Percentiles rank a stretch among this genome's conserved stretches.
Evolutionary conservation across 2,329 filamentous ascomycete species (phyloP).

Genomic region (Penicillium sp.): DNA sequence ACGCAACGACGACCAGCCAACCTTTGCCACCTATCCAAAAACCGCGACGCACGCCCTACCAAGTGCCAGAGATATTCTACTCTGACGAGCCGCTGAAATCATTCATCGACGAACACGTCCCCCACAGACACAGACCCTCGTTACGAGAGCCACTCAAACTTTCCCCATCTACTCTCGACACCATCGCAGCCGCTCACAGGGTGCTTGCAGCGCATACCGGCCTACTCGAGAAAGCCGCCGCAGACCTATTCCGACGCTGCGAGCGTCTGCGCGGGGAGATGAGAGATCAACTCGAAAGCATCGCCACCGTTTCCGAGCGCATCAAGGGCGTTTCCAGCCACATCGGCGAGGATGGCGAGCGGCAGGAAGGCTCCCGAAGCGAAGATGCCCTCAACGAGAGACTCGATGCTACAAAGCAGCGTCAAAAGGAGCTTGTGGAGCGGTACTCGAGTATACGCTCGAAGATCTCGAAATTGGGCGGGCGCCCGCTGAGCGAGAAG

Average conservation of each 20-base stretch:
- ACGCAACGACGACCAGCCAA: constrained; percentile 18
- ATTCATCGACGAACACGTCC: constrained; percentile 42
- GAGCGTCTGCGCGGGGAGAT: constrained; percentile 47
- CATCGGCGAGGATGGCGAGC: constrained; percentile 33
- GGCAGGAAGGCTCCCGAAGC: constrained; percentile 28
- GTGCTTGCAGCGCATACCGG: constrained; percentile 45
- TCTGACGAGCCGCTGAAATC: constrained; percentile 33
- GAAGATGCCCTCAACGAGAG: constrained; percentile 36
- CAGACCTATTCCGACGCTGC: constrained; percentile 51
- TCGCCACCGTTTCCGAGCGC: constrained; percentile 43
- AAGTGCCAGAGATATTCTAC: constrained; percentile 40
- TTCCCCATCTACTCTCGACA: constrained; percentile 45
- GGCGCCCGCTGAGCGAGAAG: constrained; percentile 43
- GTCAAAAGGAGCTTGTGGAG: constrained; percentile 37
- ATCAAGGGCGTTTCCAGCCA: constrained; percentile 41
- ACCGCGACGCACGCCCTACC: constrained; percentile 40
- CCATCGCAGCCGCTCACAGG: constrained; percentile 46
- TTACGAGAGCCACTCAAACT: constrained; percentile 45
- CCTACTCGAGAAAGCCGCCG: constrained; percentile 44
- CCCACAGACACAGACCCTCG: constrained; percentile 38
- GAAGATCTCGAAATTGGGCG: constrained; percentile 40
- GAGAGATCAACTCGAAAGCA: constrained; percentile 43
- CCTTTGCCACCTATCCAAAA: constrained; percentile 10
- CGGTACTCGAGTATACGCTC: constrained; percentile 44
- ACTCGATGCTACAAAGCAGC: constrained; percentile 36